A percentile compares a stretch with the other conserved stretches of the same genome.
These are phyloP conservation scores for Fusarium redolens DNA, from an alignment of 2,329 filamentous ascomycete genomes.

Conservation along the genomic window DNA sequence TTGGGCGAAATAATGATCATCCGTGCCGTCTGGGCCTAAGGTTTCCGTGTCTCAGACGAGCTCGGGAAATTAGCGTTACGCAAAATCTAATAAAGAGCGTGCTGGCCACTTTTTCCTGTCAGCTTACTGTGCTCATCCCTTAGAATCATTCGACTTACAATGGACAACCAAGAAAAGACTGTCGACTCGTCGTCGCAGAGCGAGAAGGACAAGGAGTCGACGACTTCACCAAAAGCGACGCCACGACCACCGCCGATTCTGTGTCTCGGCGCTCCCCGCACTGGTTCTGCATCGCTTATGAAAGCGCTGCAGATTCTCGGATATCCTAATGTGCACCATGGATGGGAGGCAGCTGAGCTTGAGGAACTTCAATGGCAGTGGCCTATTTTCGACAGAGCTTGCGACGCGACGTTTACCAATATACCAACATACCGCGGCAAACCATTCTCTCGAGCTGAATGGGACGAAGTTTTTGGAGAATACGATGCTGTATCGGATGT, in stretches of 20 bases:
- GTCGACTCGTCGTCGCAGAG: background rate
- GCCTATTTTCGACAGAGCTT: conserved; percentile 21
- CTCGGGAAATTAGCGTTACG: background rate
- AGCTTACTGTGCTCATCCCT: background rate
- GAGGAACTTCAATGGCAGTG: conserved; percentile 26
- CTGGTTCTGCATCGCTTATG: conserved; percentile 32
- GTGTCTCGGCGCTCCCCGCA: conserved; percentile 23
- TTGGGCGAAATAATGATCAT: background rate
- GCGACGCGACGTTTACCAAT: conserved; percentile 20
- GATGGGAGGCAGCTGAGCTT: conserved; percentile 14
- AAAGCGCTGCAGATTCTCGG: conserved; percentile 28
- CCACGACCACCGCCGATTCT: conserved; percentile 9
- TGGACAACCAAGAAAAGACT: background rate
- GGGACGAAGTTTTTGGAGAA: conserved; percentile 41
- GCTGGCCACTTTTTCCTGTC: background rate
- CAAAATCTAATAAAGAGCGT: background rate
- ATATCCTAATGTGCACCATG: conserved; percentile 27
- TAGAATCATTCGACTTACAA: accelerated
- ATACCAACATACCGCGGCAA: conserved; percentile 35
- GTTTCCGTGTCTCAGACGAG: background rate
- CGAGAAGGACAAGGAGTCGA: background rate
- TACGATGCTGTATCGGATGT: conserved; percentile 46
- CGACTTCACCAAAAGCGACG: background rate
- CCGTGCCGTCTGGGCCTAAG: background rate
- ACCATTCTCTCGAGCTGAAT: conserved; percentile 32